Base-by-base conservation (phyloP, 2,329 filamentous ascomycete genomes). In the Zasmidium cellare region DNA sequence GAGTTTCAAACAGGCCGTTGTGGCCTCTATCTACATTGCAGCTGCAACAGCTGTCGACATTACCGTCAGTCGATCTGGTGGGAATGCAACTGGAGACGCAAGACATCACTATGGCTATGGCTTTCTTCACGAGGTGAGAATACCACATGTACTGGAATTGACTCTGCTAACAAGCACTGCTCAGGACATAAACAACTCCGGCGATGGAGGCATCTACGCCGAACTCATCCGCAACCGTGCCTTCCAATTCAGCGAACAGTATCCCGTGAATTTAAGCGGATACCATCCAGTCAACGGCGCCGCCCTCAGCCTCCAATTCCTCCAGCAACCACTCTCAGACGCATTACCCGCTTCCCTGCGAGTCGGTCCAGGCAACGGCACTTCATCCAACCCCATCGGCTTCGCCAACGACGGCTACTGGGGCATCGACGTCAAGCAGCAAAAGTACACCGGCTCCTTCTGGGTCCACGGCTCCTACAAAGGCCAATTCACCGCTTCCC, bases 201-300 rank as follows among this genome's bases (percentile, higher is more conserved):
- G 87, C 2, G 88, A 91, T 67, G 87, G 88, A 20, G 88, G 87
- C 3, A 83, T 90, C 61, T 90, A 91, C 69, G 87, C 85, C 50
- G 87, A 91, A 68, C 72, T 91, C 56, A 82, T 91, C 56, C 82
- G 81, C 52, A 91, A 91, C 72, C 82, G 87, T 50, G 88, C 87
- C 11, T 90, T 91, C 67, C 88, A 41, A n/a, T 41, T 41, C 35
- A 41, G 35, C 35, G 35, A 41, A 14, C 35, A 41, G 16, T 41
- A 41, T 18, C 35, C 35, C 7, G 35, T 41, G 6, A 41, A 41
- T 14, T 14, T 41, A 14, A 41, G 35, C 35, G 35, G 35, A 41
- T 41, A 41, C 35, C 35, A 41, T 68, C 81, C 81, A 69, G 78
- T 85, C 25, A 79, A 77, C 54, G 83, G 81, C 11, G 72, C 75